Evolutionary conservation across 805 yeast species (phyloP).

Genomic region (Yamadazyma tumulicola): DNA sequence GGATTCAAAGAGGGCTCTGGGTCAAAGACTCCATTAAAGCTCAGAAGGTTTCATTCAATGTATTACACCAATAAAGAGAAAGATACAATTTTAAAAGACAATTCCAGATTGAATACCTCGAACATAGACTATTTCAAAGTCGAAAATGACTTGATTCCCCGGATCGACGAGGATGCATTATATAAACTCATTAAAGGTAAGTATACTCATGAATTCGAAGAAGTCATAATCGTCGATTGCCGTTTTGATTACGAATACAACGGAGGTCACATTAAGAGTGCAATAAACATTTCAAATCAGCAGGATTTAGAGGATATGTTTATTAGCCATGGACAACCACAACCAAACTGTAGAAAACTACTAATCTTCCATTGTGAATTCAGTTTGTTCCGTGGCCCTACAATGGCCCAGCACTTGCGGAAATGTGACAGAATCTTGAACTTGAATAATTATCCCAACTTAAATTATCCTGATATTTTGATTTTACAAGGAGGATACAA

Average conservation of each 20-base stretch:
- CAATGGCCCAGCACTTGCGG: conserved; percentile 83
- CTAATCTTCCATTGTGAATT: conserved; percentile 93
- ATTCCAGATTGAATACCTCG: conserved; percentile 29
- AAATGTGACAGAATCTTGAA: conserved; percentile 77
- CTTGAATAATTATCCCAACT: conserved; percentile 70
- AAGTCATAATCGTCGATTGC: conserved; percentile 71
- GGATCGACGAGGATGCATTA: conserved; percentile 59
- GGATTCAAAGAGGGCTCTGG: neutral
- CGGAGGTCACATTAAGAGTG: conserved; percentile 90
- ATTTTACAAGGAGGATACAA: conserved; percentile 91
- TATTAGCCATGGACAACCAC: conserved; percentile 23
- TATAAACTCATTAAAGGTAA: conserved; percentile 56
- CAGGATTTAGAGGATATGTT: conserved; percentile 62
- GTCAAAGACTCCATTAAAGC: conserved; percentile 10
- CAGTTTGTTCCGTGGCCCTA: conserved; percentile 89
- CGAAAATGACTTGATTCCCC: conserved; percentile 60
- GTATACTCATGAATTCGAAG: conserved; percentile 48
- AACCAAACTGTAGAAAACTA: conserved; percentile 35
- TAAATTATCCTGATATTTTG: conserved; percentile 85
- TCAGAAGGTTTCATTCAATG: conserved; percentile 67
- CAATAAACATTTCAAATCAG: conserved; percentile 72
- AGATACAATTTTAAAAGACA: conserved; percentile 21
- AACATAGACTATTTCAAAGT: conserved; percentile 26
- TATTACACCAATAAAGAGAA: conserved; percentile 46
- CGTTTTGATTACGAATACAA: conserved; percentile 87